Percentiles rank a stretch among this genome's conserved stretches.
Conservation (phyloP, 495 filamentous ascomycete species). For the Apodospora peruviana region DNA sequence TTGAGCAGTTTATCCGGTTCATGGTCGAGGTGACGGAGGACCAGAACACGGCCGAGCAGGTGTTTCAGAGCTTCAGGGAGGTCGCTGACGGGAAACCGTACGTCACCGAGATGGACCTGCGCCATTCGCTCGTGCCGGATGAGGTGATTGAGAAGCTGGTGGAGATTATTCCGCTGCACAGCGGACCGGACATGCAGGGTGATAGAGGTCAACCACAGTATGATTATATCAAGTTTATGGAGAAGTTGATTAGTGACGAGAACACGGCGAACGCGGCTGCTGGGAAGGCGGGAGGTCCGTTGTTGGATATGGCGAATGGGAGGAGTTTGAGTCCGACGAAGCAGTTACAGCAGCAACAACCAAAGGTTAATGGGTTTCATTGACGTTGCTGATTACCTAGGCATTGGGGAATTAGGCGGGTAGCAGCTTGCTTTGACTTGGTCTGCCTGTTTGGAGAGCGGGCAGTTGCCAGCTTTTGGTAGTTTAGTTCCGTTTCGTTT, state of each 20-base stretch:
- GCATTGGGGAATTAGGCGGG: too few species aligned
- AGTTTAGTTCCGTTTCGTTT: too few species aligned
- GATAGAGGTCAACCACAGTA: constrained; percentile 74
- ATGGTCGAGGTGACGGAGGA: constrained; percentile 99
- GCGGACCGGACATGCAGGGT: constrained; percentile 70
- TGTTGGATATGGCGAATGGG: constrained; percentile 1
- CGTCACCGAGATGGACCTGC: constrained; percentile 93
- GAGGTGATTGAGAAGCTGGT: constrained; percentile 90
- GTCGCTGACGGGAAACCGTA: constrained; percentile 98
- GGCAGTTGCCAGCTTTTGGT: not conserved
- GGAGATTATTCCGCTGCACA: constrained; percentile 74
- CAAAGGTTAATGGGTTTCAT: constrained; percentile 1
- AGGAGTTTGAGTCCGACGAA: constrained; percentile 26
- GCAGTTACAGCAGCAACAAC: not conserved
- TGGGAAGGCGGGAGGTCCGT: not conserved
- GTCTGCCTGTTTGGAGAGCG: not conserved
- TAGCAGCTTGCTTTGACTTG: not conserved
- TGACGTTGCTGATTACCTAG: too few species aligned
- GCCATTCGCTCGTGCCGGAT: constrained; percentile 90
- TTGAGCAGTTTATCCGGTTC: constrained; percentile 98
- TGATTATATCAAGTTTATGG: constrained; percentile 93
- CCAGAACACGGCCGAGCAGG: constrained; percentile 96
- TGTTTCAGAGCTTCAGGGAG: constrained; percentile 93
- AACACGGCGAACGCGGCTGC: too few species aligned
- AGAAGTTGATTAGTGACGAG: constrained; percentile 54